A percentile compares a stretch with the other conserved stretches of the same genome.
Evolutionary conservation across 2,329 filamentous ascomycete species (phyloP).

Genomic region (Hypoxylon sp.): DNA sequence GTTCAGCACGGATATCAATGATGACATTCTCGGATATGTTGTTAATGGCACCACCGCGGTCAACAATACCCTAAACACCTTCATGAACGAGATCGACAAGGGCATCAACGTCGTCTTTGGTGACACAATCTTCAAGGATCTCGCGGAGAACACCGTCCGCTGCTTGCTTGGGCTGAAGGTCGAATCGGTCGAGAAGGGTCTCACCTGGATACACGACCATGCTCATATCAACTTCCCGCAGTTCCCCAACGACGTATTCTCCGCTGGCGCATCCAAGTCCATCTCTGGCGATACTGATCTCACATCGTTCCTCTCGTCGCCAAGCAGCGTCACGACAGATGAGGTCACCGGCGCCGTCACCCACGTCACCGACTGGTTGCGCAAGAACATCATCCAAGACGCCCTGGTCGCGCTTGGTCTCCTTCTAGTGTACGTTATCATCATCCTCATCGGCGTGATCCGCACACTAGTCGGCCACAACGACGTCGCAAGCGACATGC

Average conservation of each 20-base stretch:
- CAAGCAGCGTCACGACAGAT: constrained; percentile 77
- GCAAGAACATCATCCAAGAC: constrained; percentile 75
- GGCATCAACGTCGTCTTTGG: constrained; percentile 82
- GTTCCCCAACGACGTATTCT: constrained; percentile 84
- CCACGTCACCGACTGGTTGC: constrained; percentile 73
- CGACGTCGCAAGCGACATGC: constrained; percentile 26
- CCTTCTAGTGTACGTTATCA: constrained; percentile 78
- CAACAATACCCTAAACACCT: constrained; percentile 84
- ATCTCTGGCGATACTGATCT: constrained; percentile 66
- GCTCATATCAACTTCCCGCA: constrained; percentile 83
- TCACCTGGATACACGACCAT: constrained; percentile 93
- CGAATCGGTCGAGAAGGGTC: constrained; percentile 80
- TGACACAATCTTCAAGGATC: constrained; percentile 79
- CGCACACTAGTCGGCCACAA: constrained; percentile 57
- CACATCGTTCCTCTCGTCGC: constrained; percentile 78
- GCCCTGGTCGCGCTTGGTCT: constrained; percentile 80
- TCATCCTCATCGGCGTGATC: constrained; percentile 77
- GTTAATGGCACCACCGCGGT: constrained; percentile 82
- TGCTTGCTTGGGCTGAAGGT: constrained; percentile 92
- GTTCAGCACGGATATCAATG: constrained; percentile 81
- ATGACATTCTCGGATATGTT: constrained; percentile 87
- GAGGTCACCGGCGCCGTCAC: constrained; percentile 81
- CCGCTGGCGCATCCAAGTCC: constrained; percentile 73
- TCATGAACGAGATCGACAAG: constrained; percentile 78
- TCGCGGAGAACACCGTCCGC: constrained; percentile 80